phyloP scores from a whole-genome alignment of 257 asterid species.

The Solanum pinnatisectum region DNA sequence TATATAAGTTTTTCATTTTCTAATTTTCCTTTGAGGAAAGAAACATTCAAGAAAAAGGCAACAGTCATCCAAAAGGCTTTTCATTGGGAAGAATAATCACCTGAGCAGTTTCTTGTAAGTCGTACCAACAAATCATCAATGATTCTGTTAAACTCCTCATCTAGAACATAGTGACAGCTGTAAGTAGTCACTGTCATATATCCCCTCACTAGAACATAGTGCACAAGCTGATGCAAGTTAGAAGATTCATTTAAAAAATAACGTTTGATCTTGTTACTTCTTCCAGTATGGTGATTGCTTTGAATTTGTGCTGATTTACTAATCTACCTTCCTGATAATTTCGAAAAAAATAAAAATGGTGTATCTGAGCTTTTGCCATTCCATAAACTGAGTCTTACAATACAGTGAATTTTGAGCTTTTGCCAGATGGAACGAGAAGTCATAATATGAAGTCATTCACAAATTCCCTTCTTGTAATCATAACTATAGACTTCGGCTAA shows the following conservation, averaged over 20 bases:
- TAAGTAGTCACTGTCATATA: conserved; percentile 79
- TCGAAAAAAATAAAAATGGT: neutral
- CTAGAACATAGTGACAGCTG: conserved; percentile 75
- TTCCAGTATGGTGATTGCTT: neutral
- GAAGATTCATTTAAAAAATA: neutral
- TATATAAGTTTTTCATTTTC: neutral
- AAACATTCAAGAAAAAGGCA: neutral
- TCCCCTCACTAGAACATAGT: conserved; percentile 35
- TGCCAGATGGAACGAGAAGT: neutral
- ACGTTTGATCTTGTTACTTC: neutral
- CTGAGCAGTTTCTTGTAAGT: conserved; percentile 65
- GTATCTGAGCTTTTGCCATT: neutral
- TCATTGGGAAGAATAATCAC: conserved; percentile 14
- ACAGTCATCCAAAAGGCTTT: neutral
- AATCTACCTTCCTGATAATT: neutral
- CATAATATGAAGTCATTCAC: neutral
- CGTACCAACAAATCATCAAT: conserved; percentile 54
- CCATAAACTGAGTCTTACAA: neutral
- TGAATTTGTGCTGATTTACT: neutral
- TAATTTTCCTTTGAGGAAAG: neutral
- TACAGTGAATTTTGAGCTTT: neutral
- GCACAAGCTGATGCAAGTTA: neutral
- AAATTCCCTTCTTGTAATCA: neutral
- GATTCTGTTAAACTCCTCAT: conserved; percentile 58
- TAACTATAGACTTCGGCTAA: neutral